Evolutionary conservation across 225 moss, liverwort and hornwort species (phyloP).

Genomic region (Sphagnum contortum): DNA sequence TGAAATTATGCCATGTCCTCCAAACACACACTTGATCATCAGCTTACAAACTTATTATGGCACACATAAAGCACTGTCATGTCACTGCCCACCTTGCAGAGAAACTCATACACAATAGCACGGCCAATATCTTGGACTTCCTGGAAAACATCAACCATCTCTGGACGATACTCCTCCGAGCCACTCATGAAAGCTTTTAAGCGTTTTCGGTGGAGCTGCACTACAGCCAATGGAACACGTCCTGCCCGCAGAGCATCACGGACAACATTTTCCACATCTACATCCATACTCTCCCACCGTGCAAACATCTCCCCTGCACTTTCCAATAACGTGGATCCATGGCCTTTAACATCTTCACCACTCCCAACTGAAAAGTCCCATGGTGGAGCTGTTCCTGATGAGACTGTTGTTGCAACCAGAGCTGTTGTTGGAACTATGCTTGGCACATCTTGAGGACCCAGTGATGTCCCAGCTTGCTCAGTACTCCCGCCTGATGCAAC

Average conservation of each 20-base stretch:
- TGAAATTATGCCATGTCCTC: background rate
- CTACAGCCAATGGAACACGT: slow-evolving; percentile 87
- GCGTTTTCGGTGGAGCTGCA: slow-evolving; percentile 80
- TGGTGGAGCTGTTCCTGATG: slow-evolving; percentile 32
- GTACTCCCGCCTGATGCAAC: slow-evolving; percentile 7
- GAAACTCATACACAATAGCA: slow-evolving; percentile 84
- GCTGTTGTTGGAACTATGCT: slow-evolving; percentile 28
- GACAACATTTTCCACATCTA: slow-evolving; percentile 78
- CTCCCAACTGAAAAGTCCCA: slow-evolving; percentile 53
- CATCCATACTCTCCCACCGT: slow-evolving; percentile 76
- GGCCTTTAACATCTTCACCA: slow-evolving; percentile 31
- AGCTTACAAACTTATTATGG: too few species aligned
- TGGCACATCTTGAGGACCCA: slow-evolving; percentile 18
- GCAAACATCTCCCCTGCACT: slow-evolving; percentile 92
- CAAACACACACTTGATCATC: background rate
- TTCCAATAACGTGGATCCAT: slow-evolving; percentile 44
- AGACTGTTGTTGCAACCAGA: slow-evolving; percentile 39
- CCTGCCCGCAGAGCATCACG: slow-evolving; percentile 94
- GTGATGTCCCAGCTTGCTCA: slow-evolving; percentile 21
- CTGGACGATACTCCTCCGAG: slow-evolving; percentile 29
- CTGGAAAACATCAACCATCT: slow-evolving; percentile 78
- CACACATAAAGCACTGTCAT: too few species aligned
- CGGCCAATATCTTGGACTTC: slow-evolving; percentile 81
- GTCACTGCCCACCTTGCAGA: slow-evolving; percentile 60
- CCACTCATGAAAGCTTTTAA: slow-evolving; percentile 36